Percentiles rank a stretch among this genome's conserved stretches.
These are phyloP conservation scores for Akanthomyces uredinophilus DNA, from an alignment of 2,329 filamentous ascomycete species.

Conservation along the genomic window DNA sequence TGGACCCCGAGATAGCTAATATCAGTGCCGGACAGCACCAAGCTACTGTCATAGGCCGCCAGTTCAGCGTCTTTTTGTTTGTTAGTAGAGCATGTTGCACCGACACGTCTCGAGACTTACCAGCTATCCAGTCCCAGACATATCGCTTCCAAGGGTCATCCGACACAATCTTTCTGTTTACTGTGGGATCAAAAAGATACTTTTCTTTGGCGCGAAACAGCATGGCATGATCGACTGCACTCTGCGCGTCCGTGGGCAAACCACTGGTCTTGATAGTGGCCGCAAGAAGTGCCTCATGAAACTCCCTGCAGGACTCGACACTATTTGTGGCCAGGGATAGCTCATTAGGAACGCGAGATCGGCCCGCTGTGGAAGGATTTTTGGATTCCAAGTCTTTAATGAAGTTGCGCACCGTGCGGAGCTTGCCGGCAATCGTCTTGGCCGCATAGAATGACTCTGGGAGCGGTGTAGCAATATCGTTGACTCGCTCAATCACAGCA, in stretches of 20 bases:
- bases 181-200: conserved; percentile 59
- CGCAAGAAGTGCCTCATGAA: conserved; percentile 51
- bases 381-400: conserved; percentile 25
- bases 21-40: conserved; percentile 64
- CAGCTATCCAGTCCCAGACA: conserved; percentile 71
- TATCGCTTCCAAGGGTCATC: conserved; percentile 73
- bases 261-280: conserved; percentile 40
- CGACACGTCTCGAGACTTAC: conserved; percentile 35
- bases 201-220: conserved; percentile 55
- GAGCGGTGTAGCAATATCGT: conserved; percentile 30
- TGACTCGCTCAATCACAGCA: conserved; percentile 32
- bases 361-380: conserved; percentile 25
- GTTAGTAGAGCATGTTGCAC: not conserved
- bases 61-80: conserved; percentile 50
- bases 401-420: conserved; percentile 41
- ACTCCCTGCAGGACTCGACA: conserved; percentile 46
- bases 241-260: conserved; percentile 47
- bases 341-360: conserved; percentile 24
- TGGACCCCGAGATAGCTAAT: conserved; percentile 71
- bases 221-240: conserved; percentile 52
- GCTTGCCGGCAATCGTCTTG: conserved; percentile 42
- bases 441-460: conserved; percentile 39
- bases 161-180: conserved; percentile 61
- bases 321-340: conserved; percentile 35
- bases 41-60: conserved; percentile 61